phyloP scores from a whole-genome alignment of 345 rosid species.

The Brassica cretica region DNA sequence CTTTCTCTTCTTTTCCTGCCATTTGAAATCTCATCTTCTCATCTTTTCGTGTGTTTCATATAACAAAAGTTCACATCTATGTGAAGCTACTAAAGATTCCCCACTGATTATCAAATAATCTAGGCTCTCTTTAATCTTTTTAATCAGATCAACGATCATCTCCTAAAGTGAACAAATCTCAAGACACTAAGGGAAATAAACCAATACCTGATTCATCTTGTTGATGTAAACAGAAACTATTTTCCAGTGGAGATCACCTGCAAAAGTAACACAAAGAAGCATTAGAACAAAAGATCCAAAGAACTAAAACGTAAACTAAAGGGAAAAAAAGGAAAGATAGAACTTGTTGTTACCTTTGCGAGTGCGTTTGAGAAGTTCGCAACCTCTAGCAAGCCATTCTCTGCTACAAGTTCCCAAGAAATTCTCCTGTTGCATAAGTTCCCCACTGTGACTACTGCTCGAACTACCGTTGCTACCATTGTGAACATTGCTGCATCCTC shows the following conservation, averaged over 20 bases:
- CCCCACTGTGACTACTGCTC: slow-evolving; percentile 65
- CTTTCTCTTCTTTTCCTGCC: slow-evolving; percentile 43
- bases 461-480: slow-evolving; percentile 53
- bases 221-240: slow-evolving; percentile 89
- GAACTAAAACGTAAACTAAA: neutral
- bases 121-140: slow-evolving; percentile 39
- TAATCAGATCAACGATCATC: slow-evolving; percentile 41
- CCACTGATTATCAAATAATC: slow-evolving; percentile 42
- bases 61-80: slow-evolving; percentile 37
- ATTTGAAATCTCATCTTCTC: slow-evolving; percentile 19
- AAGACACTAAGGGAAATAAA: neutral
- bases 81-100: slow-evolving; percentile 38
- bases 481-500: slow-evolving; percentile 59
- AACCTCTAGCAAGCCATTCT: slow-evolving; percentile 92
- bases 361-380: slow-evolving; percentile 94
- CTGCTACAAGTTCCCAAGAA: slow-evolving; percentile 84
- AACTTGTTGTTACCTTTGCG: slow-evolving; percentile 62
- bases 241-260: slow-evolving; percentile 99
- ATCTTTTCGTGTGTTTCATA: slow-evolving; percentile 32
- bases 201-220: slow-evolving; percentile 75
- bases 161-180: slow-evolving; percentile 27
- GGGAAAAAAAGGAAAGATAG: neutral
- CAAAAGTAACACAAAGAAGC: slow-evolving; percentile 29
- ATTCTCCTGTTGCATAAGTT: slow-evolving; percentile 79
- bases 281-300: slow-evolving; percentile 6